These are phyloP conservation scores for Fusarium succisae DNA, from an alignment of 2,329 filamentous ascomycete genomes.

Conservation along the genomic window DNA sequence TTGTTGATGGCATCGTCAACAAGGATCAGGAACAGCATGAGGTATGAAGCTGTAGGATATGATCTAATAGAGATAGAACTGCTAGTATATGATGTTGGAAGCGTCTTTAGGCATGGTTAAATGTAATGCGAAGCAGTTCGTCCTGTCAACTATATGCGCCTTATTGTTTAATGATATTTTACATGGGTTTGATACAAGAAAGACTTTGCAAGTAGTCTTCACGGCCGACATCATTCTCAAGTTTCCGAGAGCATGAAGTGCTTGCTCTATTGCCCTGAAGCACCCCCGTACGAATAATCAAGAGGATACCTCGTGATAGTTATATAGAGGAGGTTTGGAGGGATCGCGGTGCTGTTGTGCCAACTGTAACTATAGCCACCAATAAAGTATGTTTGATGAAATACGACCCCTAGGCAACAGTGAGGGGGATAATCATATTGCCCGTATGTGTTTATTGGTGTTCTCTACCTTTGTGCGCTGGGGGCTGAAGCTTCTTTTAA, in stretches of 20 bases:
- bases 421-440: no score
- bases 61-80: conserved; percentile 37
- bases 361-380: neutral
- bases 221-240: neutral
- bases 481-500: no score
- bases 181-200: neutral
- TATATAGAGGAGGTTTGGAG: neutral
- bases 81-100: neutral
- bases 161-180: neutral
- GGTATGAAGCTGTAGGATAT: conserved; percentile 38
- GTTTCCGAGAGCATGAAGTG: neutral
- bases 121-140: conserved; percentile 14
- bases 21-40: conserved; percentile 12
- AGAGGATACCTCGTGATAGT: neutral
- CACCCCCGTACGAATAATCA: neutral
- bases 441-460: no score
- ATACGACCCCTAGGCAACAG: neutral
- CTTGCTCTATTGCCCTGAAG: neutral
- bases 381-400: neutral
- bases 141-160: neutral
- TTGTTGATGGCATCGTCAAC: conserved; percentile 1
- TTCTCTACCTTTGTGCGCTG: no score
- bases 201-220: neutral
- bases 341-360: neutral
- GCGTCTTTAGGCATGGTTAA: conserved; percentile 3